A percentile compares a stretch with the other conserved stretches of the same genome.
Conservation (phyloP, 129 eudicot genomes). For the Flaveria brownii region DNA sequence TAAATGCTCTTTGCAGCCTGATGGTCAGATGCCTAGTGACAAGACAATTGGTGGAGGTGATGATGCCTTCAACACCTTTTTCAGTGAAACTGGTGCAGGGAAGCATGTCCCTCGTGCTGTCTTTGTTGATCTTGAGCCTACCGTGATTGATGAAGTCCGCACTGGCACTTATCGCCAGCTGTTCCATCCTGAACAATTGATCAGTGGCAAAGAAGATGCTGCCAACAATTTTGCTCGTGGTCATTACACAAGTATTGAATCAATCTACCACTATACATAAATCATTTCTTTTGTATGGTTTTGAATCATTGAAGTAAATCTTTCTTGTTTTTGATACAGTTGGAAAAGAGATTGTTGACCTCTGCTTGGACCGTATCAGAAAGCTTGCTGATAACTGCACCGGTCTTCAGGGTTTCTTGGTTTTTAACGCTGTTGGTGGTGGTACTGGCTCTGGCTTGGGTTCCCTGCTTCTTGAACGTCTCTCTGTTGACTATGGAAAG, state of each 20-base stretch:
- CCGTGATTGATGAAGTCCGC: constrained; percentile 76
- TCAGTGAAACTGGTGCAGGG: constrained; percentile 74
- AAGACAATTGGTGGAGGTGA: constrained; percentile 69
- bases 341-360: constrained; percentile 74
- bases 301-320: neutral
- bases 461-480: constrained; percentile 59
- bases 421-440: constrained; percentile 72
- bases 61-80: constrained; percentile 74
- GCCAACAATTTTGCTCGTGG: constrained; percentile 84
- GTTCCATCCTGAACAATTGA: constrained; percentile 67
- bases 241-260: constrained; percentile 60
- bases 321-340: constrained; percentile 36
- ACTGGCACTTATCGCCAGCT: constrained; percentile 65
- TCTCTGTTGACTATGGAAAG: constrained; percentile 73
- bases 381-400: constrained; percentile 84
- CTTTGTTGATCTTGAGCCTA: constrained; percentile 75
- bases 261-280: no score
- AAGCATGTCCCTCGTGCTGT: constrained; percentile 76
- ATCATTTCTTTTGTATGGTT: neutral
- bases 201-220: constrained; percentile 76
- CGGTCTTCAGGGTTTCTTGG: constrained; percentile 74
- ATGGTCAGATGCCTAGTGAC: constrained; percentile 80
- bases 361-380: constrained; percentile 67
- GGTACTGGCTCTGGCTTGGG: constrained; percentile 54
- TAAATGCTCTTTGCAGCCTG: constrained; percentile 47